phyloP scores from a whole-genome alignment of 2,329 filamentous ascomycete genomes.

The Calonectria pseudoturangicola region DNA sequence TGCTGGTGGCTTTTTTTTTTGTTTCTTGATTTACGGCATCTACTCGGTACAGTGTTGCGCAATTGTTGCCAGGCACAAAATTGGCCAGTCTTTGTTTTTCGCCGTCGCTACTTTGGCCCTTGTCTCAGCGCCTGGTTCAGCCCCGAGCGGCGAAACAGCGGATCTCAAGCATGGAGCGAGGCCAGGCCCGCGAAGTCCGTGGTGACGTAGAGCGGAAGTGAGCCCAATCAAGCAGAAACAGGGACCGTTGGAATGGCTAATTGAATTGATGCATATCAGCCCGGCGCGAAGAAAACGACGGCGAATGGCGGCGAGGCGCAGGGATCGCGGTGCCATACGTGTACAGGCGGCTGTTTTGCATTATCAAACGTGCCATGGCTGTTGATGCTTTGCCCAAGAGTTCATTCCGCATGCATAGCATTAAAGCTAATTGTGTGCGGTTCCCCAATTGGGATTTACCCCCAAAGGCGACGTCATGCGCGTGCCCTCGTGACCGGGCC shows the following conservation, averaged over 20 bases:
- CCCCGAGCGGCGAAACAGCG: conserved; percentile 27
- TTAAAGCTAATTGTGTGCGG: conserved; percentile 27
- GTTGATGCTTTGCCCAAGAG: background rate
- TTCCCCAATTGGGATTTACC: conserved; percentile 24
- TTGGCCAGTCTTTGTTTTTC: background rate
- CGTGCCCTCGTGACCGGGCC: conserved; percentile 28
- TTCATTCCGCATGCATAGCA: conserved; percentile 18
- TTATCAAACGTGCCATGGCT: conserved; percentile 1
- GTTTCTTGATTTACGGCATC: background rate
- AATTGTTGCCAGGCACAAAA: background rate
- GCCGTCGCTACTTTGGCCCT: background rate
- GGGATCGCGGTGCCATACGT: background rate
- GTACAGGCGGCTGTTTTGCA: conserved; percentile 1
- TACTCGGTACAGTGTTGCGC: background rate
- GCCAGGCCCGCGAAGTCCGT: conserved; percentile 33
- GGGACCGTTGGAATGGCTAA: conserved; percentile 30
- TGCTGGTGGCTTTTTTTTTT: background rate
- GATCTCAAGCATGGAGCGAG: conserved; percentile 27
- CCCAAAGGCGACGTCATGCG: conserved; percentile 15
- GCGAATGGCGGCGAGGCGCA: background rate
- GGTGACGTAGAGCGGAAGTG: conserved; percentile 36
- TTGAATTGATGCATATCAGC: conserved; percentile 11
- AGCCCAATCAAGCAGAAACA: conserved; percentile 50
- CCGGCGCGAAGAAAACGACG: no score
- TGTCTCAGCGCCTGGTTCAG: conserved; percentile 27